These are phyloP conservation scores for Nephelium lappaceum DNA, from an alignment of 345 rosid genomes.

Conservation along the genomic window DNA sequence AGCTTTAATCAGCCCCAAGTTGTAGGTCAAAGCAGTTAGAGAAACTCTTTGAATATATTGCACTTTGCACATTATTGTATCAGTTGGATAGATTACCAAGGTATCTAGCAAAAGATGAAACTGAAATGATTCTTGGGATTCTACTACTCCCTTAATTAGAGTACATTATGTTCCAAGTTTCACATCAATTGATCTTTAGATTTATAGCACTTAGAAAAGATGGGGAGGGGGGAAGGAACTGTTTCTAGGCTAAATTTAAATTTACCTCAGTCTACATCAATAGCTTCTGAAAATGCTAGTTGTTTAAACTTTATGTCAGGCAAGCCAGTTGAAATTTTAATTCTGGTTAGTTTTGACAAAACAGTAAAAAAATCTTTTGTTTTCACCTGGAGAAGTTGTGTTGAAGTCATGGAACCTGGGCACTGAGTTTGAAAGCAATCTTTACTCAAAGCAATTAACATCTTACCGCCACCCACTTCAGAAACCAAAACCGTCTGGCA, in stretches of 20 bases:
- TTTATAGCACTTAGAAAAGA: not conserved
- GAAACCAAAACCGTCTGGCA: not conserved
- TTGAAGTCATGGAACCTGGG: not conserved
- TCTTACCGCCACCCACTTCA: not conserved
- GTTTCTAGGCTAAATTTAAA: not conserved
- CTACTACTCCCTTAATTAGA: not conserved
- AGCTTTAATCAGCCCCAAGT: not conserved
- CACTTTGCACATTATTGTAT: not conserved
- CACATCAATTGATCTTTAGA: not conserved
- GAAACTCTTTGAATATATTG: not conserved
- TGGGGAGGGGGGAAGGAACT: not conserved
- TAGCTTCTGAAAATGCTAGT: not conserved
- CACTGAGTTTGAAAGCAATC: not conserved
- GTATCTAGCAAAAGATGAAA: not conserved
- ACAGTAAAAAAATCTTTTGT: too few relatives aligned
- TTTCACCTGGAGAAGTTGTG: not conserved
- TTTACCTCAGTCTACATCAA: not conserved
- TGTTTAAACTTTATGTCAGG: too few relatives aligned
- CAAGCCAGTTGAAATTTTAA: not conserved
- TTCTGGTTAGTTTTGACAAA: not conserved
- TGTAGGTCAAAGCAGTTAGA: not conserved
- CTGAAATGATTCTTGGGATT: not conserved
- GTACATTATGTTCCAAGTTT: not conserved
- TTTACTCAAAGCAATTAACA: not conserved
- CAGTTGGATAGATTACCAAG: not conserved